Percentiles rank a stretch among this genome's conserved stretches.
Evolutionary conservation across 441 rosid genomes (phyloP).

Genomic region (Syzygium syzygioides): DNA sequence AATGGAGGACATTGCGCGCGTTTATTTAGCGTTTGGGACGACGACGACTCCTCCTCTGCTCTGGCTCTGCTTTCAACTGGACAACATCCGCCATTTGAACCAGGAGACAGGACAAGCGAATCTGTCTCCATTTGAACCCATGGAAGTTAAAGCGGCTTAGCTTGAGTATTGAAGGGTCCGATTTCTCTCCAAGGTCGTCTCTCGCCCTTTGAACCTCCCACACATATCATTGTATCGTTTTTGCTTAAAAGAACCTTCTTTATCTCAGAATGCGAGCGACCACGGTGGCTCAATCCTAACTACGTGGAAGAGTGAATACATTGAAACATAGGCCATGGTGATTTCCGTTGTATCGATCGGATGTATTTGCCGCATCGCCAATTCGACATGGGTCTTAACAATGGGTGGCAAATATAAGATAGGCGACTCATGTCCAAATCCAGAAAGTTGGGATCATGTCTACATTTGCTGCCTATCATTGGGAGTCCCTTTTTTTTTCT

Average conservation of each 20-base stretch:
- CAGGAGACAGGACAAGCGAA: neutral
- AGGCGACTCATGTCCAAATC: neutral
- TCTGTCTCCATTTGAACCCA: neutral
- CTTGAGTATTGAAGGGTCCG: neutral
- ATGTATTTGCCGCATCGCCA: neutral
- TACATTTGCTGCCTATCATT: neutral
- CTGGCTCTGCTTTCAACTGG: neutral
- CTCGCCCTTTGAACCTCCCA: too few species aligned
- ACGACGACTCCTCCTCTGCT: neutral
- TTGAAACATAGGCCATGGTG: rapidly evolving
- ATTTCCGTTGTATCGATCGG: neutral
- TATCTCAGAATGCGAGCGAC: too few species aligned
- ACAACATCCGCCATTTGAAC: neutral
- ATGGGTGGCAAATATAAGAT: neutral
- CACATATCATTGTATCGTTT: neutral
- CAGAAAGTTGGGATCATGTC: neutral
- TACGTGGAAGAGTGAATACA: neutral
- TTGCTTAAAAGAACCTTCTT: neutral
- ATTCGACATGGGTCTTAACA: neutral
- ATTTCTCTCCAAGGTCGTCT: too few species aligned
- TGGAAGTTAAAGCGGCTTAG: neutral
- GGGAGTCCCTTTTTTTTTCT: neutral
- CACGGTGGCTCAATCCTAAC: neutral
- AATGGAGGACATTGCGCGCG: neutral
- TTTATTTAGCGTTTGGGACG: neutral